Evolutionary conservation across 345 rosid species (phyloP), one percentile per base, ranked within the genome.

Genomic region (Pistacia vera): DNA sequence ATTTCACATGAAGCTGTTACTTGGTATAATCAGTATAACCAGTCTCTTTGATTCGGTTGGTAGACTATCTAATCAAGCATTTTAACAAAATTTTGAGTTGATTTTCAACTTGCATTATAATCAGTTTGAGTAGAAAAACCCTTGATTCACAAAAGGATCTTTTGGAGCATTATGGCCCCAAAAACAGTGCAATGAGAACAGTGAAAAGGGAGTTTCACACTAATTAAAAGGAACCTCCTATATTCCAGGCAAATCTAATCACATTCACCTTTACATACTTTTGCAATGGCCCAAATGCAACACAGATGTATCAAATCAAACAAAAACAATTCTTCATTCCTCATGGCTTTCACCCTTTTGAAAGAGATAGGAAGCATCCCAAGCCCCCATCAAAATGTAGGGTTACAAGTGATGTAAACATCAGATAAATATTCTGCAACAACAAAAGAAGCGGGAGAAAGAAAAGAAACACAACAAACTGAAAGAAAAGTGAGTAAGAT

Each of bases 331-430:
- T 81, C 80, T 67, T 78, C 86, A 75, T 77, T 84, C 82, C 82
- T 81, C 78, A 62, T 74, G 85, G 82, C 90, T 83, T 84, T 81
- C 90, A 79, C 78, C 83, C 90, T 87, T 82, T 82, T 81, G 85
- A 85, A 89, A 85, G 88, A 79, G 86, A 85, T 36, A 73, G 76
- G 85, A 84, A 87, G 89, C 85, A 85, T 82, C 90, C 86, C 85
- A 82, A 73, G 79, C 76, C 68, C 80, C 76, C 80, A 67, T 76
- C 82, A 78, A 81, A 86, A 82, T 76, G 84, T 66, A 69, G 82
- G 88, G 79, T 41, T 78, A 25, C 78, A 77, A 69, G 33, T 71
- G 66, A 76, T 74, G 60, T 49, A 76, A 28, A 68, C 70, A 75
- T 0, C 17, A 22, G 41, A 59, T 62, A 58, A 52, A 7, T 67